Evolutionary conservation across 2,329 filamentous ascomycete genomes (phyloP).

Genomic region (Mollisia scopiformis): DNA sequence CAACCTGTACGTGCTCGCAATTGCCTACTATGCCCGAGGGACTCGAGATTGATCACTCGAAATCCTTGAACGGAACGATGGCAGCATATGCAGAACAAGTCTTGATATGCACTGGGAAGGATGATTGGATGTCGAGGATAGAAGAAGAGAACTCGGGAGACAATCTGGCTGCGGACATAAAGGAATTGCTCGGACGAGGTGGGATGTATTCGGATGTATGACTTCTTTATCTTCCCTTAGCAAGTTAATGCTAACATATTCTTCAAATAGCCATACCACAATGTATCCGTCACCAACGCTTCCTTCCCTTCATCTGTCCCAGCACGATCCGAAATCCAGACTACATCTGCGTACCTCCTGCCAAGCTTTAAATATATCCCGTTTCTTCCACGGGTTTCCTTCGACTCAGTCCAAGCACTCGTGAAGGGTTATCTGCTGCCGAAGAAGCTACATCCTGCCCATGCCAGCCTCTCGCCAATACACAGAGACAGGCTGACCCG

Average conservation of each 20-base stretch:
- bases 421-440: constrained; percentile 71
- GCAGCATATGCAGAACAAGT: constrained; percentile 80
- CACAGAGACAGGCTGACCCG: constrained; percentile 55
- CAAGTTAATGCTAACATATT: constrained; percentile 5
- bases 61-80: constrained; percentile 75
- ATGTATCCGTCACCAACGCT: constrained; percentile 74
- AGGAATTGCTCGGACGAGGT: constrained; percentile 67
- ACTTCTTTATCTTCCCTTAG: constrained; percentile 21
- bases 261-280: constrained; percentile 76
- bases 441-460: constrained; percentile 60
- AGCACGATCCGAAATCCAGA: constrained; percentile 45
- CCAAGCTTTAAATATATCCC: constrained; percentile 84
- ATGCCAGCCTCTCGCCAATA: constrained; percentile 59
- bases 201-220: constrained; percentile 69
- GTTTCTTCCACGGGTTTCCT: constrained; percentile 65
- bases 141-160: constrained; percentile 75
- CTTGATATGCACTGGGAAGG: constrained; percentile 77
- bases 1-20: constrained; percentile 75
- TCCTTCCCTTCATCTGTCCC: constrained; percentile 65
- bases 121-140: constrained; percentile 82
- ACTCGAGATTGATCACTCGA: constrained; percentile 74
- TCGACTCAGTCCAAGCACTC: constrained; percentile 57
- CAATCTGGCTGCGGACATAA: constrained; percentile 73
- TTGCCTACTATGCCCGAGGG: constrained; percentile 66
- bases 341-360: constrained; percentile 73